phyloP scores from a whole-genome alignment of 1,284 basidiomycete genomes.

The Moesziomyces antarcticus region DNA sequence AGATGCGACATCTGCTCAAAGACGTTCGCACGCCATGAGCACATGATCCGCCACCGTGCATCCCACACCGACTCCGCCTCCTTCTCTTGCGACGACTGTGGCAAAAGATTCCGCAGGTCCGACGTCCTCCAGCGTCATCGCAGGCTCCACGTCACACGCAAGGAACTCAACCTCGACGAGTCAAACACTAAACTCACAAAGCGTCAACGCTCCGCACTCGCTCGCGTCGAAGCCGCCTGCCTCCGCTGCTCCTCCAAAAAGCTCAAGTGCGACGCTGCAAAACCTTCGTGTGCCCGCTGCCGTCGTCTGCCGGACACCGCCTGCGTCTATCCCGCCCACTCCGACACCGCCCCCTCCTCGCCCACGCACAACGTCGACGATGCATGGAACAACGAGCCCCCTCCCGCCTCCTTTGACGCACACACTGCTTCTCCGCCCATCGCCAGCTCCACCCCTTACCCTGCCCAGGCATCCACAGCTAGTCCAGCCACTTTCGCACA shows the following conservation, averaged over 20 bases:
- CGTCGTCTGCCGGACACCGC: conserved; percentile 1
- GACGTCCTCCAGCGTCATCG: conserved; percentile 26
- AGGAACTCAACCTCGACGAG: conserved; percentile 10
- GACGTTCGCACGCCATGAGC: conserved; percentile 21
- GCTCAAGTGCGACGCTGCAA: conserved; percentile 22
- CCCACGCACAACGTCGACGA: conserved; percentile 1
- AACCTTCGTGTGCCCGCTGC: conserved; percentile 23
- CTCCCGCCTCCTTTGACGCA: too few species aligned
- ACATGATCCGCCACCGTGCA: conserved; percentile 26
- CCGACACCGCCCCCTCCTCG: too few species aligned
- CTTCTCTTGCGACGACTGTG: conserved; percentile 14
- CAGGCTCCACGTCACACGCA: conserved; percentile 7
- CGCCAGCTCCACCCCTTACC: conserved; percentile 1
- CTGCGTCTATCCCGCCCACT: conserved; percentile 12
- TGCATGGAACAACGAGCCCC: neutral
- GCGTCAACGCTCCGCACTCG: conserved; percentile 15
- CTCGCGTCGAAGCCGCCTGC: conserved; percentile 20
- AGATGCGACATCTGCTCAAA: conserved; percentile 18
- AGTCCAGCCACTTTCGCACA: too few species aligned
- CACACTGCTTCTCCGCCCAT: neutral
- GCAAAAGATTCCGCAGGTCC: conserved; percentile 16
- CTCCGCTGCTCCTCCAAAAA: conserved; percentile 20
- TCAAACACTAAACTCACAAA: conserved; percentile 12
- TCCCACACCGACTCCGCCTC: conserved; percentile 17
- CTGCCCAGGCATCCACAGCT: conserved; percentile 2